These are phyloP conservation scores for Colletotrichum tabaci DNA, from an alignment of 2,329 filamentous ascomycete species.

Conservation along the genomic window DNA sequence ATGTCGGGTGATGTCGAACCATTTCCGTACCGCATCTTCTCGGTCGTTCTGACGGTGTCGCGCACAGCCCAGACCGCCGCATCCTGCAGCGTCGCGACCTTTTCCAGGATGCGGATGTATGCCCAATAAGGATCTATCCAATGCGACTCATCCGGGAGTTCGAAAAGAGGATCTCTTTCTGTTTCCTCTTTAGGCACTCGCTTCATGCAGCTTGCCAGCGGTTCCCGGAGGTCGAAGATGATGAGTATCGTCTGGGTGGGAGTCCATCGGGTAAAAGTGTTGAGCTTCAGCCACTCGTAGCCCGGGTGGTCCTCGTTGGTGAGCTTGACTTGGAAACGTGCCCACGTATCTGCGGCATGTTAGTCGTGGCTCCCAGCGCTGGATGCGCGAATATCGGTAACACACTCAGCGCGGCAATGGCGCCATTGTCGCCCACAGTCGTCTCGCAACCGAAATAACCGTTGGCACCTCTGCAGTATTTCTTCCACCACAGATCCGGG, in stretches of 20 bases:
- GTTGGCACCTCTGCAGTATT: conserved; percentile 53
- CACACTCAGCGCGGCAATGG: conserved; percentile 44
- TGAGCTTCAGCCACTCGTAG: conserved; percentile 55
- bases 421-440: conserved; percentile 35
- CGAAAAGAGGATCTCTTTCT: conserved; percentile 14
- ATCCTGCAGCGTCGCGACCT: conserved; percentile 52
- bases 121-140: conserved; percentile 54
- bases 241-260: conserved; percentile 48
- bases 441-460: conserved; percentile 56
- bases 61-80: conserved; percentile 58
- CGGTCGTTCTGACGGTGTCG: conserved; percentile 52
- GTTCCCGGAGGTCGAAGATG: conserved; percentile 49
- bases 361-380: not conserved
- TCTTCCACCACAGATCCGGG: conserved; percentile 55
- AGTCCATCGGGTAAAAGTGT: conserved; percentile 50
- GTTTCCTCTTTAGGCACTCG: conserved; percentile 23
- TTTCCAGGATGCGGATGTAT: conserved; percentile 49
- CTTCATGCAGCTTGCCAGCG: conserved; percentile 17
- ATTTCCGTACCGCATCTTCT: conserved; percentile 44
- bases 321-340: conserved; percentile 50
- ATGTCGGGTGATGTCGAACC: not conserved
- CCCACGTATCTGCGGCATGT: conserved; percentile 50
- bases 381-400: not conserved
- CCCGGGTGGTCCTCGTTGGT: conserved; percentile 27
- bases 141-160: conserved; percentile 9